A percentile compares a stretch with the other conserved stretches of the same genome.
Evolutionary conservation across 2,329 filamentous ascomycete genomes (phyloP).

Genomic region (Cladophialophora bantiana): DNA sequence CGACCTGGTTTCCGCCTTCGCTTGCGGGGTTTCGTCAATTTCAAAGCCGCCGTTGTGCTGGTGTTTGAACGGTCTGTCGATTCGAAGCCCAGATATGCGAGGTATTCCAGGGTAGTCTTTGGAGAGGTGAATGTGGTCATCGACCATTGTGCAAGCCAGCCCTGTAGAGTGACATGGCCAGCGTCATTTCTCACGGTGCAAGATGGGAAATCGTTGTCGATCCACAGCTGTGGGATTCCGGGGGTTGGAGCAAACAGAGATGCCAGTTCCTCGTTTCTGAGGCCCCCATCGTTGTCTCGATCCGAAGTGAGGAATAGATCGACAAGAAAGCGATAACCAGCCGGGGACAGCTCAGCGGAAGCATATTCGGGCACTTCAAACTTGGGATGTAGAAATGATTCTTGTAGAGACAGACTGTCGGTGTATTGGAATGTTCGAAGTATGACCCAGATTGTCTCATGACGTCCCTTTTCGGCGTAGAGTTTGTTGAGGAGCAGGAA

Average conservation of each 20-base stretch:
- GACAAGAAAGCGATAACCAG: slow-evolving; percentile 96
- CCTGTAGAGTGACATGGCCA: slow-evolving; percentile 92
- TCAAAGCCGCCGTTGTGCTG: slow-evolving; percentile 81
- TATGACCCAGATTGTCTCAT: slow-evolving; percentile 99
- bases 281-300: slow-evolving; percentile 94
- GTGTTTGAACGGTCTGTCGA: slow-evolving; percentile 73
- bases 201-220: slow-evolving; percentile 86
- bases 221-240: slow-evolving; percentile 84
- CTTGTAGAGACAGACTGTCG: slow-evolving; percentile 89
- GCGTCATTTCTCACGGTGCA: slow-evolving; percentile 95
- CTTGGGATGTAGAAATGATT: slow-evolving; percentile 88
- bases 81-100: slow-evolving; percentile 95
- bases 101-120: slow-evolving; percentile 92
- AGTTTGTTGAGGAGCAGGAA: slow-evolving; percentile 94
- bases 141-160: slow-evolving; percentile 98
- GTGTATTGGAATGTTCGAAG: slow-evolving; percentile 94
- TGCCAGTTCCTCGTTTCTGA: slow-evolving; percentile 83
- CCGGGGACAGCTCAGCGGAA: slow-evolving; percentile 90
- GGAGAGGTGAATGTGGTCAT: slow-evolving; percentile 99
- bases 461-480: slow-evolving; percentile 94
- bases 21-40: slow-evolving; percentile 91
- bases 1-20: slow-evolving; percentile 79
- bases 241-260: slow-evolving; percentile 93
- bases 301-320: slow-evolving; percentile 95
- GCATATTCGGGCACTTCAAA: slow-evolving; percentile 93